Conservation (phyloP, 2,329 filamentous ascomycete species). For the Ophiostoma himal-ulmi region DNA sequence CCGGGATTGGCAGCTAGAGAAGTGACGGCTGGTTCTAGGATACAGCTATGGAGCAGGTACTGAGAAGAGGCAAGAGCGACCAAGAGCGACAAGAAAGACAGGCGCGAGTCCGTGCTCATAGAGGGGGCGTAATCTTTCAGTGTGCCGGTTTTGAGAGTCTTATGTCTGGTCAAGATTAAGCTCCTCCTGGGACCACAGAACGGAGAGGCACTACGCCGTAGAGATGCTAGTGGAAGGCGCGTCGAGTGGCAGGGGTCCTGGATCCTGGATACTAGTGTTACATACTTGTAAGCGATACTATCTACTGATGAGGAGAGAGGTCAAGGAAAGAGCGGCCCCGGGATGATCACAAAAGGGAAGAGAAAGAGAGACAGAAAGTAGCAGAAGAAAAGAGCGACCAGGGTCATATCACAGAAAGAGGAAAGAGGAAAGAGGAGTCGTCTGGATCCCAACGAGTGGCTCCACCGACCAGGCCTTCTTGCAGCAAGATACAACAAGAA, state of each 20-base stretch:
- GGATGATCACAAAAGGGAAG: not conserved
- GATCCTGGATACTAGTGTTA: no score
- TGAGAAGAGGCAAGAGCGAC: slow-evolving; percentile 9
- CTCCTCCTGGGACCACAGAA: slow-evolving; percentile 19
- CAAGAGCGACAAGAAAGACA: not conserved
- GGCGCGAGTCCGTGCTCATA: not conserved
- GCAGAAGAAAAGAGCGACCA: not conserved
- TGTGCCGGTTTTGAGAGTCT: slow-evolving; percentile 15
- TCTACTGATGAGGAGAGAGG: no score
- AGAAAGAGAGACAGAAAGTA: not conserved
- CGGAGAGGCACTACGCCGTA: slow-evolving; percentile 15
- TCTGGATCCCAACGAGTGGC: not conserved
- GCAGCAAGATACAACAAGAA: not conserved
- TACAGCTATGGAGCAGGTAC: not conserved
- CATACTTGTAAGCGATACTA: not conserved
- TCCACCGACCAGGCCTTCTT: not conserved
- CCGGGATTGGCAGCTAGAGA: not conserved
- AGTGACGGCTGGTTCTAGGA: not conserved
- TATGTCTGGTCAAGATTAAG: slow-evolving; percentile 20
- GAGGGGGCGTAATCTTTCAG: slow-evolving; percentile 18
- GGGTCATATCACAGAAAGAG: not conserved
- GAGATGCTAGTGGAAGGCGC: slow-evolving; percentile 18
- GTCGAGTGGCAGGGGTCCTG: slow-evolving; percentile 13
- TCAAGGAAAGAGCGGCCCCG: not conserved
- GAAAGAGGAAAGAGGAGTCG: not conserved